These are phyloP conservation scores for Naganishia randhawae DNA, from an alignment of 768 basidiomycete species.

Conservation along the genomic window DNA sequence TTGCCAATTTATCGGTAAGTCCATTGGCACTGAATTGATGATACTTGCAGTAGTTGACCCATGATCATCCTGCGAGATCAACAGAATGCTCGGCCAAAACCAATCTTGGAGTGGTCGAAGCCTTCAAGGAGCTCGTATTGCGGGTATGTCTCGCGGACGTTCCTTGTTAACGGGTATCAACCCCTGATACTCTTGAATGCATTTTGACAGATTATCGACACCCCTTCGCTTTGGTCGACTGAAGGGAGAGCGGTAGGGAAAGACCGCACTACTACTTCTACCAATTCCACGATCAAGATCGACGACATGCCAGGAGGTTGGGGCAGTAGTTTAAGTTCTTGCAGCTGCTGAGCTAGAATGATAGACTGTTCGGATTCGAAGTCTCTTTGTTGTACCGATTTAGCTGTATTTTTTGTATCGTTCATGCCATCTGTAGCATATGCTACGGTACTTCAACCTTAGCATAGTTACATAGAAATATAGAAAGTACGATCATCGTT, in stretches of 20 bases:
- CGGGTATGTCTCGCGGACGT: constrained; percentile 55
- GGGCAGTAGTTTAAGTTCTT: constrained; percentile 13
- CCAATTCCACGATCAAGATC: constrained; percentile 13
- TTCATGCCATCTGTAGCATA: neutral
- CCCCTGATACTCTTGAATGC: neutral
- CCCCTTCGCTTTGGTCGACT: constrained; percentile 68
- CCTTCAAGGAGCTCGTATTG: constrained; percentile 71
- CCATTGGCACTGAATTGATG: neutral
- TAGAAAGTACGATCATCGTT: too few relatives aligned
- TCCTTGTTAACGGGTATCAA: neutral
- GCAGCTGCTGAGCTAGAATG: constrained; percentile 16
- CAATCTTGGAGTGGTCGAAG: constrained; percentile 71
- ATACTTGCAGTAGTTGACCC: neutral
- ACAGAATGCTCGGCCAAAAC: constrained; percentile 91
- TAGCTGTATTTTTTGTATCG: neutral
- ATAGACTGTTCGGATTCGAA: neutral
- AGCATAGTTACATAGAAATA: too few relatives aligned
- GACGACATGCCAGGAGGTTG: constrained; percentile 26
- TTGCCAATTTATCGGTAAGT: constrained; percentile 66
- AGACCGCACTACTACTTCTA: neutral
- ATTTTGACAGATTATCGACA: constrained; percentile 58
- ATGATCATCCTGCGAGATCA: neutral
- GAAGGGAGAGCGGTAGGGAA: neutral
- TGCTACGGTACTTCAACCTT: too few relatives aligned
- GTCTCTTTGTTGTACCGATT: neutral